These are phyloP conservation scores for Ehretia macrophylla DNA, from an alignment of 257 asterid genomes.

Conservation along the genomic window DNA sequence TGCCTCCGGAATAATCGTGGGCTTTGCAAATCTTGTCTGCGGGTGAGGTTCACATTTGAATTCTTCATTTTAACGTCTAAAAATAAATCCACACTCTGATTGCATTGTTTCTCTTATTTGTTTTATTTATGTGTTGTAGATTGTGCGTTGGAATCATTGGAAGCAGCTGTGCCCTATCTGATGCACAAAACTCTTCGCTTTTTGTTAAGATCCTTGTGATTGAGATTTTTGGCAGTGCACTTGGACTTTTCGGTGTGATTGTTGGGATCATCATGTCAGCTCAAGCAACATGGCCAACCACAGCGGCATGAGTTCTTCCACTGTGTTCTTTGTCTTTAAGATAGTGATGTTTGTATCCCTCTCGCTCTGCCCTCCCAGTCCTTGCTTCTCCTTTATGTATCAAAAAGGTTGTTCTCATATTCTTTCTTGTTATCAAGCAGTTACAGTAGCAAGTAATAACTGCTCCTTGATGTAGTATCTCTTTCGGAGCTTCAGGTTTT, in stretches of 20 bases:
- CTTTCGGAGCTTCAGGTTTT: background rate
- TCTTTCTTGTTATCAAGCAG: background rate
- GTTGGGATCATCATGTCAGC: slow-evolving; percentile 99
- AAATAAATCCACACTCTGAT: background rate
- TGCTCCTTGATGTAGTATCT: background rate
- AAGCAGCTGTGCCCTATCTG: slow-evolving; percentile 98
- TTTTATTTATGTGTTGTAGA: slow-evolving; percentile 32
- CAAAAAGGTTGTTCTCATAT: no score
- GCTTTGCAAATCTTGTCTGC: slow-evolving; percentile 95
- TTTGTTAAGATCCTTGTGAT: slow-evolving; percentile 96
- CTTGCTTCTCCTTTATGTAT: background rate
- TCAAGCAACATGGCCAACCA: slow-evolving; percentile 95
- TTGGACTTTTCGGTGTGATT: slow-evolving; percentile 93
- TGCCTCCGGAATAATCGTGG: slow-evolving; percentile 97
- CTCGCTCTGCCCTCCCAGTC: background rate
- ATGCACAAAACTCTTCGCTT: slow-evolving; percentile 92
- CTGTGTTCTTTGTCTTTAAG: slow-evolving; percentile 3
- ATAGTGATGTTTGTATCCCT: slow-evolving; percentile 14
- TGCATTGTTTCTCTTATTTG: slow-evolving; percentile 3
- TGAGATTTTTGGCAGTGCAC: slow-evolving; percentile 98
- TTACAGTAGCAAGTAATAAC: background rate
- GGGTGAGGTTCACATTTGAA: slow-evolving; percentile 55
- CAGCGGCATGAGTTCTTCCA: slow-evolving; percentile 28
- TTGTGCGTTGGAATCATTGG: slow-evolving; percentile 95
- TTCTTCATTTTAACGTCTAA: background rate